These are phyloP conservation scores for Pseudocohnilembus persalinus DNA, from an alignment of 169 alveolate species.

Conservation along the genomic window DNA sequence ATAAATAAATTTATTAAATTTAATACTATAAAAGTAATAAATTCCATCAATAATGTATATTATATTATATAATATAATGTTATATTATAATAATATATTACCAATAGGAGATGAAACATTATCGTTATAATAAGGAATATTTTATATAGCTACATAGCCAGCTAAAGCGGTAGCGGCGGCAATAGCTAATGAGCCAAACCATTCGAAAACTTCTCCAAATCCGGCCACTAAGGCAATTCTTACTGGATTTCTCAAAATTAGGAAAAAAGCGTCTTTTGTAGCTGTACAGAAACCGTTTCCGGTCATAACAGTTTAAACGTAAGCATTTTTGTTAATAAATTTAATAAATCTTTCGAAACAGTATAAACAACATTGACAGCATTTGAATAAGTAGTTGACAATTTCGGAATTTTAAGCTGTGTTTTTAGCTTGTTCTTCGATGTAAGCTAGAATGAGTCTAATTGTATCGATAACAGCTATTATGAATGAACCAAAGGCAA, in stretches of 20 bases:
- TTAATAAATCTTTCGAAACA: constrained; percentile 42
- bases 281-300: constrained; percentile 43
- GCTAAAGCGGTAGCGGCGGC: constrained; percentile 23
- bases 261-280: constrained; percentile 42
- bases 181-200: constrained; percentile 30
- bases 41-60: not conserved
- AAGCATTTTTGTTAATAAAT: constrained; percentile 39
- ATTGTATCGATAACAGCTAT: not conserved
- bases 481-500: constrained; percentile 14
- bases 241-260: constrained; percentile 47
- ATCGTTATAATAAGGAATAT: constrained; percentile 16
- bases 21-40: too few species aligned
- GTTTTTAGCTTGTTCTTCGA: not conserved
- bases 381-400: constrained; percentile 6
- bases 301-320: constrained; percentile 30
- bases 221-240: constrained; percentile 51
- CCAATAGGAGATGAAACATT: constrained; percentile 26
- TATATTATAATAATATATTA: constrained; percentile 9
- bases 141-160: constrained; percentile 30
- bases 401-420: not conserved
- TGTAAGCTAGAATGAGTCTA: not conserved
- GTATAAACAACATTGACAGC: constrained; percentile 5
- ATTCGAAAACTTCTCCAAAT: constrained; percentile 41
- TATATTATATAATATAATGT: too few species aligned
- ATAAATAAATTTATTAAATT: not conserved